These are phyloP conservation scores for Pneumocystis wakefieldiae DNA, from an alignment of 1,139 yeast genomes.

Conservation along the genomic window DNA sequence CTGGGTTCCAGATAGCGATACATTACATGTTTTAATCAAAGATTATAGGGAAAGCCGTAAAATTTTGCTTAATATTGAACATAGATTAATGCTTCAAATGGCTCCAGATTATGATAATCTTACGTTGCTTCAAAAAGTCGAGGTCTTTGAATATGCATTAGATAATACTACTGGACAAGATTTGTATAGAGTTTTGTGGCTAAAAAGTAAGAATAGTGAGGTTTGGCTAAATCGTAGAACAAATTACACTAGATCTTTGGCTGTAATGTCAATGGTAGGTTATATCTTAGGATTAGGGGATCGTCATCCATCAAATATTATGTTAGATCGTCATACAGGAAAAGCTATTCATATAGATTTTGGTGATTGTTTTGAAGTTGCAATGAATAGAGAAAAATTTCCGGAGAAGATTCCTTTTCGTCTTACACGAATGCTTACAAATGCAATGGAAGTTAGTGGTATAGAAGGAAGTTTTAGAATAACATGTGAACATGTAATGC, in stretches of 20 bases:
- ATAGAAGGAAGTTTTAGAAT: constrained; percentile 94
- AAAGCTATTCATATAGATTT: constrained; percentile 94
- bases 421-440: constrained; percentile 87
- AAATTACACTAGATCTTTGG: constrained; percentile 85
- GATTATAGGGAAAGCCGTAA: constrained; percentile 88
- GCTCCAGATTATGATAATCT: constrained; percentile 92
- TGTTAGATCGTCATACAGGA: constrained; percentile 89
- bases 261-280: constrained; percentile 98
- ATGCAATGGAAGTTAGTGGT: constrained; percentile 98
- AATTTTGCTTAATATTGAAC: constrained; percentile 80
- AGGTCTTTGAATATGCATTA: constrained; percentile 87
- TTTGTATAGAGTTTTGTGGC: constrained; percentile 86
- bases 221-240: constrained; percentile 97
- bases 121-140: constrained; percentile 81
- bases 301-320: constrained; percentile 90
- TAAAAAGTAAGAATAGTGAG: constrained; percentile 88
- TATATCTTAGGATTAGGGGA: constrained; percentile 93
- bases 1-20: constrained; percentile 96
- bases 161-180: constrained; percentile 96
- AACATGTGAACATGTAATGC: constrained; percentile 94
- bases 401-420: constrained; percentile 98
- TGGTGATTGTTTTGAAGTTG: constrained; percentile 98
- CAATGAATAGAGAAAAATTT: constrained; percentile 84
- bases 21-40: constrained; percentile 82
- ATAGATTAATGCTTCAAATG: constrained; percentile 92